These are phyloP conservation scores for Posidonia oceanica DNA, from an alignment of 116 monocot species.

Conservation along the genomic window DNA sequence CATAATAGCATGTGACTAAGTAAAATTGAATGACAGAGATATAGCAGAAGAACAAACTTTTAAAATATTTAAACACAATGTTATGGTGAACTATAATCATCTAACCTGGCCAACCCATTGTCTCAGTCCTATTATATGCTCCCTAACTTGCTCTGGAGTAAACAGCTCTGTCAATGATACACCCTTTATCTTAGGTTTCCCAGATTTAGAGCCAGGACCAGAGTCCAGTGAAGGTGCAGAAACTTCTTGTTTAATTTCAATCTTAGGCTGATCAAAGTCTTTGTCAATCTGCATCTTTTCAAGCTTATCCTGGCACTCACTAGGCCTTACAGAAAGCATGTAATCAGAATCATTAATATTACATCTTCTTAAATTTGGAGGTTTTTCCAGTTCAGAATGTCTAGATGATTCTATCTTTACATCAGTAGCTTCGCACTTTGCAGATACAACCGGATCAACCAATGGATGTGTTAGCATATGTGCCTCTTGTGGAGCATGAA, in stretches of 20 bases:
- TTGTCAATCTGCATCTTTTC: slow-evolving; percentile 27
- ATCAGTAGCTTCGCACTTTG: slow-evolving; percentile 26
- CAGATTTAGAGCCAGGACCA: slow-evolving; percentile 52
- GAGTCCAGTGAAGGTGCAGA: slow-evolving; percentile 20
- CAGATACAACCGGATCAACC: slow-evolving; percentile 2
- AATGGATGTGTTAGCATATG: slow-evolving; percentile 15
- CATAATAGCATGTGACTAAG: too few species aligned
- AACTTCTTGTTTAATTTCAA: slow-evolving; percentile 41
- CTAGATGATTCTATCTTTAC: slow-evolving; percentile 28
- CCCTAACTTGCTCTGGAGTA: slow-evolving; percentile 88
- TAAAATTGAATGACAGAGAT: too few species aligned
- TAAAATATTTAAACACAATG: background rate
- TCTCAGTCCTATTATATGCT: slow-evolving; percentile 66
- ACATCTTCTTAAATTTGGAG: slow-evolving; percentile 9
- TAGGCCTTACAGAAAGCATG: slow-evolving; percentile 3
- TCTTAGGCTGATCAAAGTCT: slow-evolving; percentile 19
- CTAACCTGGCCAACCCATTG: slow-evolving; percentile 96
- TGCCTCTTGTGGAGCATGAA: slow-evolving; percentile 16
- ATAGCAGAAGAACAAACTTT: background rate
- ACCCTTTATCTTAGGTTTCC: slow-evolving; percentile 95
- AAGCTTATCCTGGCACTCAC: slow-evolving; percentile 13
- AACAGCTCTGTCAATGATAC: slow-evolving; percentile 91
- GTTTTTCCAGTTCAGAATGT: slow-evolving; percentile 12
- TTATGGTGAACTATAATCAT: slow-evolving; percentile 1
- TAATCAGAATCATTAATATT: slow-evolving; percentile 15